Conservation (phyloP, 345 rosid genomes). For the Conringia planisiliqua region DNA sequence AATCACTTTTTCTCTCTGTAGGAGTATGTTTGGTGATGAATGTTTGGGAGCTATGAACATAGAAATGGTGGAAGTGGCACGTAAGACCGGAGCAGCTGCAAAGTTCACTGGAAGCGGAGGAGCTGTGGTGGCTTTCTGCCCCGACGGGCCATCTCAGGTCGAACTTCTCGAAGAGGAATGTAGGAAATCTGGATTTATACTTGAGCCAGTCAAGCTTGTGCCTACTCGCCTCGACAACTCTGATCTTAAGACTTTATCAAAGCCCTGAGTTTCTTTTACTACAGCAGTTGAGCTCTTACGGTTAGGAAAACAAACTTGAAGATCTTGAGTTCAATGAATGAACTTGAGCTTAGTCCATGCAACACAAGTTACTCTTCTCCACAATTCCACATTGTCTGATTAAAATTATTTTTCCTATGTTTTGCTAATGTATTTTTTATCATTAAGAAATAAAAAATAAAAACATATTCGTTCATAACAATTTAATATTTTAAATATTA, state of each 20-base stretch:
- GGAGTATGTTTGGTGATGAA: conserved; percentile 80
- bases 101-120: conserved; percentile 95
- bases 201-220: conserved; percentile 53
- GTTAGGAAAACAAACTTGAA: neutral
- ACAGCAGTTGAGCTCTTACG: neutral
- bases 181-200: conserved; percentile 52
- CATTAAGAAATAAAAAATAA: too few species aligned
- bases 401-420: neutral
- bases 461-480: too few species aligned
- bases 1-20: neutral
- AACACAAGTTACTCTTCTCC: neutral
- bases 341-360: neutral
- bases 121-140: conserved; percentile 80
- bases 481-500: neutral
- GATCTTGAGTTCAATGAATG: neutral
- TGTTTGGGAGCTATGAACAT: conserved; percentile 64
- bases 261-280: neutral
- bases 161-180: conserved; percentile 68
- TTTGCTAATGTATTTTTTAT: too few species aligned
- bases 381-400: neutral
- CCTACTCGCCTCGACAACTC: conserved; percentile 40
- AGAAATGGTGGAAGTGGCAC: conserved; percentile 84
- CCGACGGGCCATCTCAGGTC: conserved; percentile 54
- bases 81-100: conserved; percentile 66
- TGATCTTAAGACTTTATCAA: conserved; percentile 43